These are phyloP conservation scores for Trichoderma breve DNA, from an alignment of 2,329 filamentous ascomycete genomes.

Conservation along the genomic window DNA sequence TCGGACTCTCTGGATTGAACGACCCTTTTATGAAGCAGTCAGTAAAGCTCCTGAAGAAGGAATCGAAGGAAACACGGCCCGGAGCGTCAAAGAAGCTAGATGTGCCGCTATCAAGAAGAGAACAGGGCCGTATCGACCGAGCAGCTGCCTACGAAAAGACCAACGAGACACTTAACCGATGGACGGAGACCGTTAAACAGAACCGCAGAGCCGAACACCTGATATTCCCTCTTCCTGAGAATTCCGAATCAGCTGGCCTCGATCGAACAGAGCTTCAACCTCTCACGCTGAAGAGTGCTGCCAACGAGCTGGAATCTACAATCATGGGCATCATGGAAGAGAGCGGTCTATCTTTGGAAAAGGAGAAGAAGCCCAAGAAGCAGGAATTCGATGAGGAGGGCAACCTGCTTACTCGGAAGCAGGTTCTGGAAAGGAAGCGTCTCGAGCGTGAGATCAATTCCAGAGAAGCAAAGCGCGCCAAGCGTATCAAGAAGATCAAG, in stretches of 20 bases:
- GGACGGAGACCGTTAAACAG: constrained; percentile 92
- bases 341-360: constrained; percentile 66
- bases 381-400: constrained; percentile 67
- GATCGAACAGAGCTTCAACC: constrained; percentile 64
- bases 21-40: constrained; percentile 76
- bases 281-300: constrained; percentile 59
- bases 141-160: constrained; percentile 83
- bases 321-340: constrained; percentile 89
- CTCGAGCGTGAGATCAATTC: constrained; percentile 82
- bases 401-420: constrained; percentile 69
- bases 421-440: constrained; percentile 70
- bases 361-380: constrained; percentile 48
- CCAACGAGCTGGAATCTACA: constrained; percentile 78
- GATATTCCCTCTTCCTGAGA: constrained; percentile 78
- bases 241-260: constrained; percentile 59
- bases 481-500: constrained; percentile 98
- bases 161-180: constrained; percentile 84
- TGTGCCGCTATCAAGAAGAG: constrained; percentile 77
- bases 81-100: constrained; percentile 66
- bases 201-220: constrained; percentile 91
- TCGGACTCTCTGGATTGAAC: constrained; percentile 67
- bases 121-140: constrained; percentile 83
- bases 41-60: constrained; percentile 69
- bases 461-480: constrained; percentile 81
- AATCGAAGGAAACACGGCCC: constrained; percentile 50